A percentile compares a stretch with the other conserved stretches of the same genome.
phyloP scores from a whole-genome alignment of 164 flowering plant species.

The Tetrastigma voinierianum region DNA sequence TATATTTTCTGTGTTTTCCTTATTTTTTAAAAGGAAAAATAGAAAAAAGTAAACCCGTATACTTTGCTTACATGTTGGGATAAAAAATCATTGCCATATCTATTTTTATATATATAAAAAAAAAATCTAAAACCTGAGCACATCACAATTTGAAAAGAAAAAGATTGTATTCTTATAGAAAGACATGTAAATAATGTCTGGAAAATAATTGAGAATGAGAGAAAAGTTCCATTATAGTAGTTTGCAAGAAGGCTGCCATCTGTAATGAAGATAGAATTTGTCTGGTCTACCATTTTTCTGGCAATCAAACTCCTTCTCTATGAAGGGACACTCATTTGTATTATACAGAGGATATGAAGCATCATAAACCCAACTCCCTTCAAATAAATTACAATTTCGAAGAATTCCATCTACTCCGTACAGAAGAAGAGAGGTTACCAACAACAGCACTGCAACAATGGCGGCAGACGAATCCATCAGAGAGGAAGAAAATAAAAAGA shows the following conservation, averaged over 20 bases:
- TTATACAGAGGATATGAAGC: conserved; percentile 33
- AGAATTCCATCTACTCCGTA: not conserved
- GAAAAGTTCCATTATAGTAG: conserved; percentile 19
- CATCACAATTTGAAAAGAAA: no score
- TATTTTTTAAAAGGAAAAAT: no score
- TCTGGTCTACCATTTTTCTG: conserved; percentile 37
- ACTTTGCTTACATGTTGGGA: no score
- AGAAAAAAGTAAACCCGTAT: no score
- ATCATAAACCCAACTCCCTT: conserved; percentile 45
- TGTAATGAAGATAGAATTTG: conserved; percentile 30
- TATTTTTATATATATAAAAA: no score
- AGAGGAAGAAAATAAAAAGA: not conserved
- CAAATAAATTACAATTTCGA: conserved; percentile 24
- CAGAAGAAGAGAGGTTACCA: not conserved
- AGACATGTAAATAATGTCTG: no score
- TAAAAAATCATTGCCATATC: no score
- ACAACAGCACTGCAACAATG: not conserved
- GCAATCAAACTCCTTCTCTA: conserved; percentile 37
- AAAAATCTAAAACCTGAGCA: no score
- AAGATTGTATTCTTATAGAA: no score
- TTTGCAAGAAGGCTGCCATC: conserved; percentile 49
- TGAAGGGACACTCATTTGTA: conserved; percentile 24
- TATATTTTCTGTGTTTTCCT: no score
- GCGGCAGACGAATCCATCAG: not conserved
- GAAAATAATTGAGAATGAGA: not conserved